Evolutionary conservation across 2,329 filamentous ascomycete species (phyloP).

Genomic region (Neopestalotiopsis clavispora): DNA sequence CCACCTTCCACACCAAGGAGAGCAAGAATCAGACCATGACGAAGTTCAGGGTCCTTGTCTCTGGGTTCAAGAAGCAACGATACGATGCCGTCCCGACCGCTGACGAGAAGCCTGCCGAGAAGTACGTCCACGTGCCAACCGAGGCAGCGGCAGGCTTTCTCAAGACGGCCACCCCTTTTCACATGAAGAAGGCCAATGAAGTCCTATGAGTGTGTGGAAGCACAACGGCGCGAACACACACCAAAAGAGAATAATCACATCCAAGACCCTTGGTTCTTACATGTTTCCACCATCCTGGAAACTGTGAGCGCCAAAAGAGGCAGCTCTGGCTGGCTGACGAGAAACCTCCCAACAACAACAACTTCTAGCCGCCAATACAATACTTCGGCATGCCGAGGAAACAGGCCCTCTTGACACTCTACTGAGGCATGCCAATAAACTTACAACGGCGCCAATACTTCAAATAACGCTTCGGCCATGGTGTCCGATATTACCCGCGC

Average conservation of each 20-base stretch:
- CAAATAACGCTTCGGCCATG: too few relatives aligned
- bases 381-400: not conserved
- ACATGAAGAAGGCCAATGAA: conserved; percentile 43
- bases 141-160: conserved; percentile 48
- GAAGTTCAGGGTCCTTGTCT: conserved; percentile 6
- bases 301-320: not conserved
- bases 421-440: not conserved
- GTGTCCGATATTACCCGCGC: not conserved
- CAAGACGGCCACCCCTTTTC: conserved; percentile 44
- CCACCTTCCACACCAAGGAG: conserved; percentile 13
- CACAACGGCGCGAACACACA: not conserved
- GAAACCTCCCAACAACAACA: not conserved
- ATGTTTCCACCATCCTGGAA: not conserved
- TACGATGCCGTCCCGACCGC: not conserved
- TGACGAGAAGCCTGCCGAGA: conserved; percentile 12
- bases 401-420: not conserved
- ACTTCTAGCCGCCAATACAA: not conserved
- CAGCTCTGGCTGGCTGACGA: not conserved
- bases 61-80: conserved; percentile 6
- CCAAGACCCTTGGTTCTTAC: not conserved
- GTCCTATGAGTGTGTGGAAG: conserved; percentile 28
- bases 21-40: not conserved
- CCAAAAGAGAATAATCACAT: not conserved
- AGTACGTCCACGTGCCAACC: conserved; percentile 38
- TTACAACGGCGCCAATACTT: too few relatives aligned